Base-by-base conservation (phyloP, 306 rosid species). In the Carpinus fangiana region DNA sequence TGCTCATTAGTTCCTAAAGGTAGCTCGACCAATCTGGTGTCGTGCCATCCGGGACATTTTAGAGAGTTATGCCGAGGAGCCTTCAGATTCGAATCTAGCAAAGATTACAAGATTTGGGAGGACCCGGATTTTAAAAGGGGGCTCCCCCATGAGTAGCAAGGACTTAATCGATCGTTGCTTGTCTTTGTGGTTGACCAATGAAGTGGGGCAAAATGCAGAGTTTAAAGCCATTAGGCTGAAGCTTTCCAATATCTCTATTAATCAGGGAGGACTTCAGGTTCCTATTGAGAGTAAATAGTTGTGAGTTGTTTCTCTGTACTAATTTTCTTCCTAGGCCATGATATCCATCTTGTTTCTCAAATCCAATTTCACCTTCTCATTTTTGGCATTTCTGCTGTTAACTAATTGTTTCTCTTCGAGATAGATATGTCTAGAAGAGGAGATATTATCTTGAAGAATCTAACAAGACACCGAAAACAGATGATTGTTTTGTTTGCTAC, bases 11-110 rank as follows among this genome's bases (percentile, higher is more conserved):
- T 95, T 95, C 72, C 98, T 95, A 21, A 84, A 87, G 83, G 88
- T 82, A 3, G 97, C 97, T 66, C 86, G 95, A 38, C 97, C 98
- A 13, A 87, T 92, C 56, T 94, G 98, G 98, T 89, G 90, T 38
- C 21, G 78, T 66, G 92, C 98, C 89, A 94, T 94, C 62, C 64
- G 84, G 80, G 88, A 87, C 36, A 84, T 82, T 66, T 61, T 95
- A 18, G 92, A 85, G 80, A 86, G 82, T 28, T 95, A 87, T 75
- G 95, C 87, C 0, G 86, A 89, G 26, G 95, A 92, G 75, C 98
- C 98, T 64, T 88, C 98, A 12, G 93, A 95, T 81, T 75, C 91
- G 5, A 95, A 90, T 79, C 80, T 95, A 38, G 87, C 77, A 13
- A 85, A 75, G n/a, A 85, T 95, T 43, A 87, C 87, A 12, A 87